Conservation (phyloP, 805 yeast genomes). For the Yamadazyma olivae region DNA sequence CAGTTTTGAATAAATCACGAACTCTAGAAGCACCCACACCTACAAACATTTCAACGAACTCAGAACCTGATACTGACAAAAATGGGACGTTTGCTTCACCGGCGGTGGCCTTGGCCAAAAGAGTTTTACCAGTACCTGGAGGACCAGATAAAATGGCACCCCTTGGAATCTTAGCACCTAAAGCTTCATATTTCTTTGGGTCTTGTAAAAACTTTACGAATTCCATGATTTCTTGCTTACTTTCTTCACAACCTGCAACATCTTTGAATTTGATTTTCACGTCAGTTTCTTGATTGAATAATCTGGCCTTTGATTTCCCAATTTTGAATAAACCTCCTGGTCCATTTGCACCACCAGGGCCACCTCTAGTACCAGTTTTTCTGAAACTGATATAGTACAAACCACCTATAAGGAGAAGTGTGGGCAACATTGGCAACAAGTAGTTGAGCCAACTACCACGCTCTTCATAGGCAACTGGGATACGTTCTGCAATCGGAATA, state of each 20-base stretch:
- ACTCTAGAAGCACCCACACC: constrained; percentile 97
- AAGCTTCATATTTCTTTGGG: constrained; percentile 77
- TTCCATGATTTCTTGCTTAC: constrained; percentile 93
- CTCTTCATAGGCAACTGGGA: constrained; percentile 75
- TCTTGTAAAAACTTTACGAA: constrained; percentile 85
- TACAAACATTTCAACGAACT: constrained; percentile 95
- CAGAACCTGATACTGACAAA: constrained; percentile 88
- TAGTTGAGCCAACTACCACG: constrained; percentile 63
- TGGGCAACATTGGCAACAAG: constrained; percentile 73
- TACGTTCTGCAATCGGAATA: constrained; percentile 64
- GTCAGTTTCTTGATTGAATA: constrained; percentile 79
- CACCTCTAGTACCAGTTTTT: constrained; percentile 47
- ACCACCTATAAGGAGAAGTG: constrained; percentile 77
- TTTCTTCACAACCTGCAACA: constrained; percentile 94
- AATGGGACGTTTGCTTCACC: constrained; percentile 97
- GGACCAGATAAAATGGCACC: constrained; percentile 95
- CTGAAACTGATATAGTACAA: constrained; percentile 60
- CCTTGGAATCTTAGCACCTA: constrained; percentile 93
- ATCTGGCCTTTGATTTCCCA: constrained; percentile 76
- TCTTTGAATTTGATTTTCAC: constrained; percentile 81
- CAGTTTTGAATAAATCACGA: constrained; percentile 86
- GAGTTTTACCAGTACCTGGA: constrained; percentile 96
- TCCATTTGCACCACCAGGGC: constrained; percentile 56
- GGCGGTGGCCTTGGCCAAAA: constrained; percentile 91
- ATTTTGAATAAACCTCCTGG: constrained; percentile 70